These are phyloP conservation scores for Mycena sanguinolenta DNA, from an alignment of 768 basidiomycete species.

Conservation along the genomic window DNA sequence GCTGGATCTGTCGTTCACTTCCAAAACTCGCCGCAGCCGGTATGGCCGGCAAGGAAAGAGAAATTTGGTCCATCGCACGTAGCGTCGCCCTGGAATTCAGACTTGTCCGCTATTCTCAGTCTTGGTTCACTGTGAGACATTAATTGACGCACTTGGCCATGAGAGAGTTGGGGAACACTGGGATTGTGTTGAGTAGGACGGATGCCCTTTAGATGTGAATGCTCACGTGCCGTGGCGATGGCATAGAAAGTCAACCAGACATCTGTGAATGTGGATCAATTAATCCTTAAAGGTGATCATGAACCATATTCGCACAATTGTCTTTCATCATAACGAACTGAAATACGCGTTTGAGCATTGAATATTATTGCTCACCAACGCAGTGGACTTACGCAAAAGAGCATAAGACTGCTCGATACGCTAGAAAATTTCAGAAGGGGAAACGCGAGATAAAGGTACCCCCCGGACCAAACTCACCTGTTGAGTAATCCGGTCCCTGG, in stretches of 20 bases:
- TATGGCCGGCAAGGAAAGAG: too few relatives aligned
- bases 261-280: too few relatives aligned
- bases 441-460: not conserved
- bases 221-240: not conserved
- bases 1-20: too few relatives aligned
- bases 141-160: not conserved
- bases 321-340: not conserved
- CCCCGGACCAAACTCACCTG: too few relatives aligned
- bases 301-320: not conserved
- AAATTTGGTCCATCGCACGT: too few relatives aligned
- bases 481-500: too few relatives aligned
- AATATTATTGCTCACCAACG: not conserved
- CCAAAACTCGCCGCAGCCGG: too few relatives aligned
- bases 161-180: constrained; percentile 9
- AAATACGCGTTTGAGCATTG: not conserved
- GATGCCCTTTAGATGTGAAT: too few relatives aligned
- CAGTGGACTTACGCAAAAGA: not conserved
- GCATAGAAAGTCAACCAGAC: constrained; percentile 2
- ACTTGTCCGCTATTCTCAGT: too few relatives aligned
- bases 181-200: not conserved
- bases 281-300: too few relatives aligned
- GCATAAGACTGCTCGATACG: not conserved
- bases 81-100: too few relatives aligned
- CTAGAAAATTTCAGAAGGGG: not conserved
- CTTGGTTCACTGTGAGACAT: too few relatives aligned